Base-by-base conservation (phyloP, 176 grass and related monocot genomes). In the Zoysia japonica region DNA sequence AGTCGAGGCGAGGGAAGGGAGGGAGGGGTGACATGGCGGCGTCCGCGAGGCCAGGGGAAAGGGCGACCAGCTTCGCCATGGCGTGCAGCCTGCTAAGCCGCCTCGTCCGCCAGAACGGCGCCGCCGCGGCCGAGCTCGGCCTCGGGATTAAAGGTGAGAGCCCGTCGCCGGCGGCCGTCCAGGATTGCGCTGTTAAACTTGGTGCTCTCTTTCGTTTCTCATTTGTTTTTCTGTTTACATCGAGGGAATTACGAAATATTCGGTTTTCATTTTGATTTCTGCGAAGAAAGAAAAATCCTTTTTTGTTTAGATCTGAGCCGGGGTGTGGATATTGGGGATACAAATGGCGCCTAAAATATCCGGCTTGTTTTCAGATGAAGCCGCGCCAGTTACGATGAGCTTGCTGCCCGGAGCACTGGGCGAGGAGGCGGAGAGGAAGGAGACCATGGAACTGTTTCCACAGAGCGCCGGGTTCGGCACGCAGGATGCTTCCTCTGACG, bases 71-170 rank as follows among this genome's bases (percentile, higher is more conserved):
- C 80, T 95, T 98, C 80, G 88, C 90, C 71, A 17, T 98, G 76
- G 83, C 96, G 38, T 99, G 96, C 83, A 95, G 86, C 72, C 72
- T 99, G 3, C 83, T 99, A 62, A 99, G 96, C 66, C 92, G 88
- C 79, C 89, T 89, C 80, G 89, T 95, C 71, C 93, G 91, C 80
- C 80, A 95, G 88, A 99, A 99, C 85, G 92, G 90, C 67, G 84
- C 78, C 68, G 72, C 88, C 28, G 85, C 86, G 6, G 87, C 72
- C 38, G 96, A 93, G 76, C 78, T 99, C 75, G 90, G 90, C 11
- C 86, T 99, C 42, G 92, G 88, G 15, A 88, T 93, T 49, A 83
- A 74, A 90, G 91, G 91, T 93, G 83, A 89, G 70, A 11, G 9
- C 20, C 59, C 44, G 12, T 12, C 17, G 16, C 37, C 36, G 28